Percentiles rank a stretch among this genome's conserved stretches.
Evolutionary conservation across 1,139 yeast genomes (phyloP).

Genomic region (Magnusiomyces paraingens): DNA sequence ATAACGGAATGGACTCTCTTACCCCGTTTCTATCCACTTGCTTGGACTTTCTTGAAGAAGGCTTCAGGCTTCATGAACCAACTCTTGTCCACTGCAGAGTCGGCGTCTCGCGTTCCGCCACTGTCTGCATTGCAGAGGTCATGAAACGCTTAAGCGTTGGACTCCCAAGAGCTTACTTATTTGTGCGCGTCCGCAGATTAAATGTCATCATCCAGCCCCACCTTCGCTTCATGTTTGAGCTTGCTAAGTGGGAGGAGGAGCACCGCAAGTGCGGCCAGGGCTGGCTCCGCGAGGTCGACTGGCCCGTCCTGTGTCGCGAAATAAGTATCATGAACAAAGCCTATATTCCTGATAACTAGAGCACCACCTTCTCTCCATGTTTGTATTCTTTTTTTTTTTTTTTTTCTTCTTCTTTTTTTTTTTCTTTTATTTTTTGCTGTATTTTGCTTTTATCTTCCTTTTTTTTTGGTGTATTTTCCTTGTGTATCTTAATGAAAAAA

Average conservation of each 20-base stretch:
- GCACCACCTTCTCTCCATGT: too few relatives aligned
- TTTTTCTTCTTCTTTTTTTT: neutral
- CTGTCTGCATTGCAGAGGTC: conserved; percentile 84
- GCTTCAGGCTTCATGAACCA: conserved; percentile 37
- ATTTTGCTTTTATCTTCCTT: neutral
- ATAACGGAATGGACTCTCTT: conserved; percentile 47
- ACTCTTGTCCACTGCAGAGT: conserved; percentile 83
- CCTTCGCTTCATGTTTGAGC: conserved; percentile 75
- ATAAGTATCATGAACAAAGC: conserved; percentile 69
- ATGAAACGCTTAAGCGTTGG: conserved; percentile 66
- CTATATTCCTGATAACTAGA: conserved; percentile 33
- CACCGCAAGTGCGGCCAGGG: conserved; percentile 29
- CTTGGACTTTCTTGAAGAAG: conserved; percentile 40
- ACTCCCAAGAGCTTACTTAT: conserved; percentile 67
- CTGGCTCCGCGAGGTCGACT: conserved; percentile 67
- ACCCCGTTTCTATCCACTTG: conserved; percentile 38
- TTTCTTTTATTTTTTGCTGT: neutral
- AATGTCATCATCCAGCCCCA: conserved; percentile 91
- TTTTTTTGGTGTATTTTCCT: neutral
- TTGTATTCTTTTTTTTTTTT: neutral
- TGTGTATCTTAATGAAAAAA: neutral
- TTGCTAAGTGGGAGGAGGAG: conserved; percentile 68
- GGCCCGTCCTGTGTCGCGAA: conserved; percentile 87
- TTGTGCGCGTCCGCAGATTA: conserved; percentile 74
- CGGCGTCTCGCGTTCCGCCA: conserved; percentile 87